phyloP scores from a whole-genome alignment of 2,329 filamentous ascomycete genomes.

The Mariannaea elegans region DNA sequence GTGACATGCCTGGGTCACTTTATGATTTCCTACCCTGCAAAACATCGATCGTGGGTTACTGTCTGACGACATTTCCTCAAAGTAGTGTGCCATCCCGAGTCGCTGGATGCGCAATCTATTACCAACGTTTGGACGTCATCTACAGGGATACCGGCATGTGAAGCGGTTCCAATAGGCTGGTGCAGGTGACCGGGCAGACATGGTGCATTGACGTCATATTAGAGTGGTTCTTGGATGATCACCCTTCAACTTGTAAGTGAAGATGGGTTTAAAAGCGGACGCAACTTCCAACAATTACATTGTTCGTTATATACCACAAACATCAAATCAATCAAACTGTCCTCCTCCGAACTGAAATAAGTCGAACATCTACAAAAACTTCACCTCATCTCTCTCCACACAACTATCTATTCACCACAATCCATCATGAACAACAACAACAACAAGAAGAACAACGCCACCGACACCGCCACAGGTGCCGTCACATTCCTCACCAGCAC shows the following conservation, averaged over 20 bases:
- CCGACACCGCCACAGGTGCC: slow-evolving; percentile 45
- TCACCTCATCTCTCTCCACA: background rate
- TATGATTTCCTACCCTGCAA: slow-evolving; percentile 21
- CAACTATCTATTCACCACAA: slow-evolving; percentile 11
- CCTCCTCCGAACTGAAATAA: background rate
- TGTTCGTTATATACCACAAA: background rate
- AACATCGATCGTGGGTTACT: slow-evolving; percentile 6
- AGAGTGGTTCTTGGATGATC: slow-evolving; percentile 20
- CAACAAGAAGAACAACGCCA: slow-evolving; percentile 36
- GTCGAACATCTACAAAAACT: background rate
- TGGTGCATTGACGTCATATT: slow-evolving; percentile 36
- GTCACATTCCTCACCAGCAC: slow-evolving; percentile 52
- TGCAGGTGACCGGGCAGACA: slow-evolving; percentile 17
- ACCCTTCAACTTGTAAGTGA: background rate
- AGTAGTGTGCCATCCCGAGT: slow-evolving; percentile 6
- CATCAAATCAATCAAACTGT: background rate
- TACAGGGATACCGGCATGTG: slow-evolving; percentile 15
- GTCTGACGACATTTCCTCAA: slow-evolving; percentile 10
- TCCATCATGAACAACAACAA: slow-evolving; percentile 35
- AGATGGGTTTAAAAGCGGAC: slow-evolving; percentile 4
- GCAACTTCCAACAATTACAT: background rate
- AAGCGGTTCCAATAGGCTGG: slow-evolving; percentile 21
- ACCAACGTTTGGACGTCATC: slow-evolving; percentile 36
- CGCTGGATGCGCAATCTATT: slow-evolving; percentile 29
- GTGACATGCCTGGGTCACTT: slow-evolving; percentile 12